Percentiles rank a stretch among this genome's conserved stretches.
Conservation (phyloP, 2,329 filamentous ascomycete species). For the Fusarium devonianum region DNA sequence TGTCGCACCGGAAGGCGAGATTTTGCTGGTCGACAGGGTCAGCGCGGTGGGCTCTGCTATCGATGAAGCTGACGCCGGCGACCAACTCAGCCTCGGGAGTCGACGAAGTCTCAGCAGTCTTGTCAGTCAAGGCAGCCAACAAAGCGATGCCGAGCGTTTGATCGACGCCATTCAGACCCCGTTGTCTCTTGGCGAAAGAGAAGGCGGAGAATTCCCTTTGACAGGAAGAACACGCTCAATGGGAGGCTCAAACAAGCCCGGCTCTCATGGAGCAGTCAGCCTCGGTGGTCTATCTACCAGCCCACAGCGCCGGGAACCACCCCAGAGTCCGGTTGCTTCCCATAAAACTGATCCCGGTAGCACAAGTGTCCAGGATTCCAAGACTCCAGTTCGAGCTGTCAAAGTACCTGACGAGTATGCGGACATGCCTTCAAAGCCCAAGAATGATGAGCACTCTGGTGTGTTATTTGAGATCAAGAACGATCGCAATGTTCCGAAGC, state of each 20-base stretch:
- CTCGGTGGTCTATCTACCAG: slow-evolving; percentile 23
- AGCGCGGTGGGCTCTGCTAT: slow-evolving; percentile 33
- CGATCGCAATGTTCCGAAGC: slow-evolving; percentile 4
- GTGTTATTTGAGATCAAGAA: slow-evolving; percentile 51
- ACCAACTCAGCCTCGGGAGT: slow-evolving; percentile 33
- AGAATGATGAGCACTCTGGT: slow-evolving; percentile 44
- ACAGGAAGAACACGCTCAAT: slow-evolving; percentile 18
- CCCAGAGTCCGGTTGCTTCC: slow-evolving; percentile 17
- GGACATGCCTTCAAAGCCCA: slow-evolving; percentile 44
- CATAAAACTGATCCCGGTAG: slow-evolving; percentile 45
- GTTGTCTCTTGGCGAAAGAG: slow-evolving; percentile 50
- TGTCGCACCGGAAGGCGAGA: slow-evolving; percentile 56
- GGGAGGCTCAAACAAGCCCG: slow-evolving; percentile 15
- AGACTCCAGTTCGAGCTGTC: slow-evolving; percentile 55
- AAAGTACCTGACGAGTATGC: slow-evolving; percentile 58
- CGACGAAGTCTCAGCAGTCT: slow-evolving; percentile 50
- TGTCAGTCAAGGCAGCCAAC: slow-evolving; percentile 56
- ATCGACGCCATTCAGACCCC: slow-evolving; percentile 76
- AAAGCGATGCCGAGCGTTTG: slow-evolving; percentile 71
- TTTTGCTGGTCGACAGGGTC: slow-evolving; percentile 65
- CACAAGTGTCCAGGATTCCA: slow-evolving; percentile 52
- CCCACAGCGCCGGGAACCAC: slow-evolving; percentile 6
- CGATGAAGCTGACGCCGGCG: slow-evolving; percentile 16
- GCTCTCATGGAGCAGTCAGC: slow-evolving; percentile 8
- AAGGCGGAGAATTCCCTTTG: slow-evolving; percentile 44